These are phyloP conservation scores for Penicillium psychrofluorescens DNA, from an alignment of 495 filamentous ascomycete species.

Conservation along the genomic window DNA sequence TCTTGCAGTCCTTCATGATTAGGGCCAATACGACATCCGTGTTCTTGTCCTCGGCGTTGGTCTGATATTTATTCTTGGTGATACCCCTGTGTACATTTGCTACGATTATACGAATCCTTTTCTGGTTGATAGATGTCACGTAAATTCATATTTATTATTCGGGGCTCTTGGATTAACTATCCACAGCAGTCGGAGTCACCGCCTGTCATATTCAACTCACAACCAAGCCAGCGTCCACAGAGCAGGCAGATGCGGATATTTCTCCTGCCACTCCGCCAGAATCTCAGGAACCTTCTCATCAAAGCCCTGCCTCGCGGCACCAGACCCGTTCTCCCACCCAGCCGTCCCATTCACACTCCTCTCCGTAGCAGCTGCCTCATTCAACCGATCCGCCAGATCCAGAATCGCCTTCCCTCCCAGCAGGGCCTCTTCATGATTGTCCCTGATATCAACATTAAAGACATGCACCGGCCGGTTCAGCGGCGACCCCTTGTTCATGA, in stretches of 20 bases:
- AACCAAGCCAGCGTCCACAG: conserved; percentile 97
- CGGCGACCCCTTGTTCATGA: conserved; percentile 72
- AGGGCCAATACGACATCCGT: too few relatives aligned
- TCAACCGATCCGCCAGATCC: conserved; percentile 81
- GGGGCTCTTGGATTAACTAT: neutral
- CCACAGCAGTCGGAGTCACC: neutral
- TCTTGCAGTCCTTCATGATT: too few relatives aligned
- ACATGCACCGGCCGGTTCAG: conserved; percentile 92
- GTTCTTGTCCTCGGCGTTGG: too few relatives aligned
- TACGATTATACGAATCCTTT: too few relatives aligned
- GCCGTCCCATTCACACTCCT: conserved; percentile 51
- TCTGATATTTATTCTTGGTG: too few relatives aligned
- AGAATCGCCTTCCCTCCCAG: conserved; percentile 88
- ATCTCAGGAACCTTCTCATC: conserved; percentile 93
- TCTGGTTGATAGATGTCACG: too few relatives aligned
- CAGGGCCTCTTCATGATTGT: conserved; percentile 94
- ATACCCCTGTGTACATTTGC: too few relatives aligned
- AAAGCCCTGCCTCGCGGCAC: conserved; percentile 64
- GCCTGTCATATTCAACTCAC: conserved; percentile 24
- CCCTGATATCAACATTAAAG: conserved; percentile 96
- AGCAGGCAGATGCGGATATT: conserved; percentile 83
- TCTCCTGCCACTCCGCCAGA: conserved; percentile 91
- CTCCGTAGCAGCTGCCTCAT: conserved; percentile 74
- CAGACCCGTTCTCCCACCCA: conserved; percentile 63
- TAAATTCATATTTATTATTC: too few relatives aligned